phyloP scores from a whole-genome alignment of 768 basidiomycete species.

The Termitomyces eurrhizus region DNA sequence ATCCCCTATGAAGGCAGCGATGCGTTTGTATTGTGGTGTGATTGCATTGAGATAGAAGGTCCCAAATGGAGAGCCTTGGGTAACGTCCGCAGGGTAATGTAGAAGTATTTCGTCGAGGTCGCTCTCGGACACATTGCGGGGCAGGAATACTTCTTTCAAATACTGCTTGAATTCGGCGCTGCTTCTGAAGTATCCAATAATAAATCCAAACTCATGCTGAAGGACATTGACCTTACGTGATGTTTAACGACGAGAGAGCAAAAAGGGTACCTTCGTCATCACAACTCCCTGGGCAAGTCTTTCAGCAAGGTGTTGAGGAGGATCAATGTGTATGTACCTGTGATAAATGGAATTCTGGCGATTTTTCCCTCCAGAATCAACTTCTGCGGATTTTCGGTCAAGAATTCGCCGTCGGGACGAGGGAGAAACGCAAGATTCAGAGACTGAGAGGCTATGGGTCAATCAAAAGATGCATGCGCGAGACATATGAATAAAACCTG shows the following conservation, averaged over 20 bases:
- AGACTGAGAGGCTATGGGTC: constrained; percentile 26
- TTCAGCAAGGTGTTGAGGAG: constrained; percentile 3
- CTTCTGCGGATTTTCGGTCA: constrained; percentile 40
- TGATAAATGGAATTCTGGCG: constrained; percentile 46
- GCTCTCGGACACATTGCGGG: constrained; percentile 24
- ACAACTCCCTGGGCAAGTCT: constrained; percentile 32
- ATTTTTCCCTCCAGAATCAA: constrained; percentile 40
- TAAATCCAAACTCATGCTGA: neutral
- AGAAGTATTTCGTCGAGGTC: constrained; percentile 26
- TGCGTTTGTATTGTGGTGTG: constrained; percentile 46
- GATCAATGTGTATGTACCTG: constrained; percentile 24
- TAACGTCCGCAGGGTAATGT: constrained; percentile 35
- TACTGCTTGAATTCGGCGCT: constrained; percentile 25
- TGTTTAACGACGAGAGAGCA: constrained; percentile 39
- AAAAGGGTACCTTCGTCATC: constrained; percentile 61
- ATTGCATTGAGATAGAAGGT: constrained; percentile 41
- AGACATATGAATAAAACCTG: constrained; percentile 5
- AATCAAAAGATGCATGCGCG: constrained; percentile 22
- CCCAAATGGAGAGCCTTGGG: constrained; percentile 49
- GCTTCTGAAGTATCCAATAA: constrained; percentile 11
- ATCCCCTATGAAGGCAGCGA: constrained; percentile 50
- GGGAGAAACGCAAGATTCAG: constrained; percentile 45
- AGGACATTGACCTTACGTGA: constrained; percentile 32
- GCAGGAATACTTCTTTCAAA: constrained; percentile 27
- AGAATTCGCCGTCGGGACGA: constrained; percentile 44